Evolutionary conservation across 192 early-diverging fungal species (phyloP).

Genomic region (Backusella luteola): DNA sequence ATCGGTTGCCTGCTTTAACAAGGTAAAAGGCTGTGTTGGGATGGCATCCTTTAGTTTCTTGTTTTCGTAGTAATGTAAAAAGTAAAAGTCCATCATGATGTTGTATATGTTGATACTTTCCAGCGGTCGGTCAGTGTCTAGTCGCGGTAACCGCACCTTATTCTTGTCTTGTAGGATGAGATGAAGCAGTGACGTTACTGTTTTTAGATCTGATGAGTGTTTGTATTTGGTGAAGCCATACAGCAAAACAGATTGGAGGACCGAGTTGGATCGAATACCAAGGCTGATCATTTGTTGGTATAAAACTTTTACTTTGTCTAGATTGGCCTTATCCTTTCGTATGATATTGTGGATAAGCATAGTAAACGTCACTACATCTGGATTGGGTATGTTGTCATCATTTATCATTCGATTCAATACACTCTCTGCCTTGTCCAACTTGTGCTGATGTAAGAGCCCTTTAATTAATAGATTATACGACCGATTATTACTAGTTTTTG

Average conservation of each 20-base stretch:
- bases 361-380: constrained; percentile 28
- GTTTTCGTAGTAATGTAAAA: constrained; percentile 18
- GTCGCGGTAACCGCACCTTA: not conserved
- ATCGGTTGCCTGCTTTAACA: constrained; percentile 16
- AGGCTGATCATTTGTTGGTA: constrained; percentile 15
- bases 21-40: constrained; percentile 11
- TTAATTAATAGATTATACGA: constrained; percentile 29
- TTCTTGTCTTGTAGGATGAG: not conserved
- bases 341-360: constrained; percentile 29
- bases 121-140: not conserved
- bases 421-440: constrained; percentile 11
- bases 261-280: constrained; percentile 7
- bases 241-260: constrained; percentile 20
- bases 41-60: not conserved
- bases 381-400: constrained; percentile 16
- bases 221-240: constrained; percentile 22
- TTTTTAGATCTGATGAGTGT: not conserved
- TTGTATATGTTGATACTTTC: constrained; percentile 17
- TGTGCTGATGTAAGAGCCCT: constrained; percentile 7
- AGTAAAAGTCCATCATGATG: constrained; percentile 34
- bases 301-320: not conserved
- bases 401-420: constrained; percentile 20
- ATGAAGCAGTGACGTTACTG: constrained; percentile 10
- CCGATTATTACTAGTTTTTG: not conserved
- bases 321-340: not conserved